phyloP scores from a whole-genome alignment of 139 green algal species.

The Pleodorina starrii region DNA sequence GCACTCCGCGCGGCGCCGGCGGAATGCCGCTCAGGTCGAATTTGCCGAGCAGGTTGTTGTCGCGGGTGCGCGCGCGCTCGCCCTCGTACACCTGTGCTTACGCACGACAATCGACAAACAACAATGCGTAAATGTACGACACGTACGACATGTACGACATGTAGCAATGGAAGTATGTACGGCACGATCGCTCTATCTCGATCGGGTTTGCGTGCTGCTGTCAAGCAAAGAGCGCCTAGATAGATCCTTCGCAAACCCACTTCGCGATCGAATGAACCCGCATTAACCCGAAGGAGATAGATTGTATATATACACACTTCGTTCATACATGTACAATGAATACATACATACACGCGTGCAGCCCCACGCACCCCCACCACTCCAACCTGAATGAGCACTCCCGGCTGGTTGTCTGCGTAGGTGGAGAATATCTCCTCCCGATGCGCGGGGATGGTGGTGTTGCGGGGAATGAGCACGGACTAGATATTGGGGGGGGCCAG shows the following conservation, averaged over 20 bases:
- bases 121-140: too few species aligned
- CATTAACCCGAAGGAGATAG: not conserved
- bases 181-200: too few species aligned
- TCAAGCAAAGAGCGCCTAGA: too few species aligned
- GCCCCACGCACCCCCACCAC: not conserved
- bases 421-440: slow-evolving; percentile 98
- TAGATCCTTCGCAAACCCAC: not conserved
- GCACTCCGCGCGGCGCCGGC: slow-evolving; percentile 94
- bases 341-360: not conserved
- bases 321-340: too few species aligned
- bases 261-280: not conserved
- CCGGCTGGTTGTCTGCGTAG: slow-evolving; percentile 98
- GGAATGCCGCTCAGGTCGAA: slow-evolving; percentile 97
- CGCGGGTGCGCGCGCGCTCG: slow-evolving; percentile 85
- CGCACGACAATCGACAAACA: slow-evolving; percentile 51
- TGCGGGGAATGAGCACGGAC: slow-evolving; percentile 92
- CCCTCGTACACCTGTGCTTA: slow-evolving; percentile 80
- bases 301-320: too few species aligned
- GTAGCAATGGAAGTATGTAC: too few species aligned
- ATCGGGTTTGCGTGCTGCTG: too few species aligned
- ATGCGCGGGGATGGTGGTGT: slow-evolving; percentile 98
- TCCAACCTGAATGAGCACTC: slow-evolving; percentile 81
- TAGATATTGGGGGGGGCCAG: not conserved
- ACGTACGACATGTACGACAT: too few species aligned
- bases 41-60: slow-evolving; percentile 96